A percentile compares a stretch with the other conserved stretches of the same genome.
Conservation (phyloP, 1,139 yeast genomes). For the Hemisphaericaspora subhashii region DNA sequence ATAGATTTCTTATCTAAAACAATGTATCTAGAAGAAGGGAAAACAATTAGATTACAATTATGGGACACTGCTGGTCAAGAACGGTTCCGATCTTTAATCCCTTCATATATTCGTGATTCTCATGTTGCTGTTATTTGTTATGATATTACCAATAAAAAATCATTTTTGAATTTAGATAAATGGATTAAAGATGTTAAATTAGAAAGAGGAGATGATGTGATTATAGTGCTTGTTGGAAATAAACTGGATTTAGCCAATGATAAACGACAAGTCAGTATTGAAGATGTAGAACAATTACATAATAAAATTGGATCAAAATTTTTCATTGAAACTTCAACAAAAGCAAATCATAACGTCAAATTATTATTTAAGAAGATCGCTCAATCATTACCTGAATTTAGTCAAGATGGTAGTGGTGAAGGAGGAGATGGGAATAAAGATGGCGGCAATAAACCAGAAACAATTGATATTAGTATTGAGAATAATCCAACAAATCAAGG, state of each 20-base stretch:
- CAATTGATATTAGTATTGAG: slow-evolving; percentile 44
- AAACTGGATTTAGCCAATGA: slow-evolving; percentile 67
- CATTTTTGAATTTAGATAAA: slow-evolving; percentile 67
- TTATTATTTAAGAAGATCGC: slow-evolving; percentile 87
- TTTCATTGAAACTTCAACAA: slow-evolving; percentile 91
- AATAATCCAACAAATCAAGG: slow-evolving; percentile 14
- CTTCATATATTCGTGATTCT: slow-evolving; percentile 93
- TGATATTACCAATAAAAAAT: slow-evolving; percentile 83
- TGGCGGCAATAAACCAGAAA: slow-evolving; percentile 39
- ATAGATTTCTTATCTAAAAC: slow-evolving; percentile 89
- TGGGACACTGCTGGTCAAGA: slow-evolving; percentile 72
- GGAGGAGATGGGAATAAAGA: slow-evolving; percentile 14
- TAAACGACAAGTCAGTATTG: slow-evolving; percentile 76
- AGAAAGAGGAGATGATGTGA: slow-evolving; percentile 71
- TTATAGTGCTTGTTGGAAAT: slow-evolving; percentile 42
- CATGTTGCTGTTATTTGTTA: slow-evolving; percentile 95
- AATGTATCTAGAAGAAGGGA: slow-evolving; percentile 59
- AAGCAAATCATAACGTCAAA: slow-evolving; percentile 92
- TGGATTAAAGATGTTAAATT: slow-evolving; percentile 64
- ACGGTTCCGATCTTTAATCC: slow-evolving; percentile 58
- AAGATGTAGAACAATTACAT: slow-evolving; percentile 69
- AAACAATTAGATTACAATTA: slow-evolving; percentile 50
- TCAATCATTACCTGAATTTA: slow-evolving; percentile 81
- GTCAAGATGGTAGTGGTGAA: slow-evolving; percentile 40
- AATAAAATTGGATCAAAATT: slow-evolving; percentile 63